Base-by-base conservation (phyloP, 148 eudicot genomes). In the Cornus suecica region DNA sequence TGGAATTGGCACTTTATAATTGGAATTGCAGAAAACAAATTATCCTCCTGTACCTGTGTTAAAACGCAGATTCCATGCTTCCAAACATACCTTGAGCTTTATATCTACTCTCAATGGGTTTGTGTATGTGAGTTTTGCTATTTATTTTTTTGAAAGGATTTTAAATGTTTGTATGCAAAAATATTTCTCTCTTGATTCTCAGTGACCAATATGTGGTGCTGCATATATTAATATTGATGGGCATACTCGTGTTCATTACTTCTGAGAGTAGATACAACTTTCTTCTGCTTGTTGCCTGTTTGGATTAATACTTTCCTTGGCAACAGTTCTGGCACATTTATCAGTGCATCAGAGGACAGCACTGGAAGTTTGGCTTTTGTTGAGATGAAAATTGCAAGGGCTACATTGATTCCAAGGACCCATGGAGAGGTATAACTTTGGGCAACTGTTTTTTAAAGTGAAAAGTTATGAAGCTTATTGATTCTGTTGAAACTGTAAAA, bases 351-450 rank as follows among this genome's bases (percentile, higher is more conserved):
- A 28, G 88, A 89, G 75, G 90, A 89, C 54, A 76, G 77, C 70
- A 87, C 88, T 73, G 90, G 93, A 76, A 68, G 81, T 74, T 82
- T 89, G 84, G 86, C 80, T 71, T 75, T 77, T 65, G 76, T 89
- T 75, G 93, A 89, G 82, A 81, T 76, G 74, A 89, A 87, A 86
- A 86, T 89, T 86, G 86, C 93, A 75, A 86, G 86, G 74, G 93
- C 89, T 74, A 84, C 89, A 56, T 84, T 86, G 93, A 82, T 86
- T 76, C 93, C 93, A 70, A 80, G 93, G 75, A 78, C 30, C 32
- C 83, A 89, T 61, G 93, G 93, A 76, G 90, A 89, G 90, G 93
- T 89, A 82, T 45, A 20, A 13, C 52, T 71, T 60, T 34, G 78
- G 74, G 77, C 66, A 67, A 62, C 61, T 42, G 15, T 26, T 80